These are phyloP conservation scores for Penicillium frequentans DNA, from an alignment of 2,329 filamentous ascomycete species.

Conservation along the genomic window DNA sequence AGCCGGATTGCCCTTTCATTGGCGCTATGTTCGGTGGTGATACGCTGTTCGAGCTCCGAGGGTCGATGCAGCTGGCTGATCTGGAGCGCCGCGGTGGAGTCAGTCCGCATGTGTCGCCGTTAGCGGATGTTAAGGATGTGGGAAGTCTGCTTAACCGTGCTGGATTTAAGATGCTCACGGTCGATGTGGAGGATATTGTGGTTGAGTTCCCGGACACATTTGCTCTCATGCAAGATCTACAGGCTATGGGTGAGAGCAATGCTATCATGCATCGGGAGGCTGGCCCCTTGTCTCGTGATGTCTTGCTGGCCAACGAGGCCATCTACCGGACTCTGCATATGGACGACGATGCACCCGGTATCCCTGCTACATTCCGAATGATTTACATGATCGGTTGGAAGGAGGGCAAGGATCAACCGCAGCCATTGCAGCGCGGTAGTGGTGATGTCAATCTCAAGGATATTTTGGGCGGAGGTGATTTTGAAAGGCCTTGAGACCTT, in stretches of 20 bases:
- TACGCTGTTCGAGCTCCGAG: conserved; percentile 88
- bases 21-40: conserved; percentile 97
- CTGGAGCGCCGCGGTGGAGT: conserved; percentile 89
- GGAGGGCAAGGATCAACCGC: conserved; percentile 72
- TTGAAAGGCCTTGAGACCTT: conserved; percentile 25
- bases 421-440: conserved; percentile 79
- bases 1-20: conserved; percentile 88
- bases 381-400: conserved; percentile 99
- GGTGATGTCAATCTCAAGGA: conserved; percentile 89
- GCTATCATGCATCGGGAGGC: conserved; percentile 83
- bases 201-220: conserved; percentile 91
- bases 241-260: conserved; percentile 95
- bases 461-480: conserved; percentile 57
- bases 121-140: conserved; percentile 89
- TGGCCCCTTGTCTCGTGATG: conserved; percentile 74
- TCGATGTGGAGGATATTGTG: conserved; percentile 95
- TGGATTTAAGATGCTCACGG: conserved; percentile 92
- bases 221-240: conserved; percentile 87
- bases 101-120: conserved; percentile 82
- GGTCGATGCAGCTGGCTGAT: conserved; percentile 88
- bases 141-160: conserved; percentile 83
- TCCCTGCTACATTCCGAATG: conserved; percentile 89
- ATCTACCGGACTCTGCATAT: conserved; percentile 89
- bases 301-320: conserved; percentile 80
- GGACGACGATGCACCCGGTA: conserved; percentile 63